Percentiles rank a stretch among this genome's conserved stretches.
Conservation (phyloP, 2,329 filamentous ascomycete species). For the Aspergillus vadensis region DNA sequence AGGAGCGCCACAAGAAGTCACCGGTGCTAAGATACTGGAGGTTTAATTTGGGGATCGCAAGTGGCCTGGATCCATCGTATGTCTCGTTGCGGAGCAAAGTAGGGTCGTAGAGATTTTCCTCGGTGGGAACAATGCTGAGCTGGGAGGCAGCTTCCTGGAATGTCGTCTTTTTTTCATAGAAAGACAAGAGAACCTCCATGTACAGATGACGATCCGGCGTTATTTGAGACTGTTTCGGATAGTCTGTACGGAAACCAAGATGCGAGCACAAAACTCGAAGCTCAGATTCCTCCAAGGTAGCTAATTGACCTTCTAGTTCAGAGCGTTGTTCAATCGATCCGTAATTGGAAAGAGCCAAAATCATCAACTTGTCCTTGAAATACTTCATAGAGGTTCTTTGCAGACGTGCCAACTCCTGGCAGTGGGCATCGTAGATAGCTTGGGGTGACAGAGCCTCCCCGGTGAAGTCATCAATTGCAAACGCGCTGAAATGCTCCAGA, state of each 20-base stretch:
- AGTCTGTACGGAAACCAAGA: conserved; percentile 78
- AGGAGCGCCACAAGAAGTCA: conserved; percentile 95
- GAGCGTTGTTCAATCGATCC: conserved; percentile 78
- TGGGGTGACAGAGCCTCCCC: conserved; percentile 72
- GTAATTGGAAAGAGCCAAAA: conserved; percentile 89
- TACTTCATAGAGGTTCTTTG: conserved; percentile 77
- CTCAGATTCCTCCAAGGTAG: conserved; percentile 72
- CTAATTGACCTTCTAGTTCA: conserved; percentile 76
- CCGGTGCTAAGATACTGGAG: conserved; percentile 92
- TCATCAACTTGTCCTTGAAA: conserved; percentile 88
- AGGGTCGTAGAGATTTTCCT: conserved; percentile 74
- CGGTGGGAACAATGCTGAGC: conserved; percentile 80
- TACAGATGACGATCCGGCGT: conserved; percentile 56
- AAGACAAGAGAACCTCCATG: conserved; percentile 70
- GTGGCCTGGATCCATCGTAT: conserved; percentile 82
- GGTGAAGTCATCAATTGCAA: conserved; percentile 88
- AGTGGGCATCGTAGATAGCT: conserved; percentile 79
- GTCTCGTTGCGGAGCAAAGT: conserved; percentile 77
- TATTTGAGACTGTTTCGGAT: conserved; percentile 71
- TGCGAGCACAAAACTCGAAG: conserved; percentile 67
- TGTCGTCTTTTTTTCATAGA: conserved; percentile 74
- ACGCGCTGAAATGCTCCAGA: conserved; percentile 83
- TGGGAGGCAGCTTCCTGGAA: conserved; percentile 78
- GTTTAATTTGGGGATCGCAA: conserved; percentile 92
- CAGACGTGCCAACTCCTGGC: conserved; percentile 71